Evolutionary conservation across 2,329 filamentous ascomycete genomes (phyloP).

Genomic region (Colletotrichum coccodes): DNA sequence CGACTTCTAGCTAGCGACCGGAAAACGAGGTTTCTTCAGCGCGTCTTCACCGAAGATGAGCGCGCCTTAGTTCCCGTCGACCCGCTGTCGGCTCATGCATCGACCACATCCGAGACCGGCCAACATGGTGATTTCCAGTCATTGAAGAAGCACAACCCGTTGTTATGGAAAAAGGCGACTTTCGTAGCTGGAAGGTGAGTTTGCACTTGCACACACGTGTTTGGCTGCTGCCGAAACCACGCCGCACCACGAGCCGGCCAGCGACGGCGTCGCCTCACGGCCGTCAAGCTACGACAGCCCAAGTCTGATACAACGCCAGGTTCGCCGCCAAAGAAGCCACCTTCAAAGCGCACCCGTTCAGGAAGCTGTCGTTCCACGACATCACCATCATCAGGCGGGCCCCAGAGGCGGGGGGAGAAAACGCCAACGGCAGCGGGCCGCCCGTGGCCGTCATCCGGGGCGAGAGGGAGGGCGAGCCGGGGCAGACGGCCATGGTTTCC

Average conservation of each 20-base stretch:
- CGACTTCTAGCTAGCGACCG: slow-evolving; percentile 60
- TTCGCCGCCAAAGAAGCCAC: slow-evolving; percentile 81
- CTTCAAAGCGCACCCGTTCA: slow-evolving; percentile 75
- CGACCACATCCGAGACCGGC: background rate
- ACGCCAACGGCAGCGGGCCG: slow-evolving; percentile 48
- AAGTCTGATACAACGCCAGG: slow-evolving; percentile 43
- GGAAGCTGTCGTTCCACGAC: slow-evolving; percentile 69
- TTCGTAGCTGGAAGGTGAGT: slow-evolving; percentile 58
- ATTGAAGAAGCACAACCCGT: slow-evolving; percentile 32
- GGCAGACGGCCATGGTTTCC: slow-evolving; percentile 74
- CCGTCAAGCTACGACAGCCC: background rate
- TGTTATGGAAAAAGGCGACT: slow-evolving; percentile 49
- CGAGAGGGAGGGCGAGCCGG: slow-evolving; percentile 38
- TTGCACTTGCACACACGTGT: background rate
- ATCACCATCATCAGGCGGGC: slow-evolving; percentile 54
- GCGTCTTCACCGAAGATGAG: slow-evolving; percentile 58
- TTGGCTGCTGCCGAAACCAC: background rate
- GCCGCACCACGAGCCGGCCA: background rate
- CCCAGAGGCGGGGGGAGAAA: slow-evolving; percentile 35
- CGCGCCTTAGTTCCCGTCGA: slow-evolving; percentile 33
- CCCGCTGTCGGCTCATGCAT: slow-evolving; percentile 4
- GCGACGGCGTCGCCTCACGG: background rate
- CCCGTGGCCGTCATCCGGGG: slow-evolving; percentile 56
- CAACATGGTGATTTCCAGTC: slow-evolving; percentile 2
- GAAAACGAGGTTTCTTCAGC: slow-evolving; percentile 56